Evolutionary conservation across 2,329 filamentous ascomycete species (phyloP).

Genomic region (Orbilia brochopaga): DNA sequence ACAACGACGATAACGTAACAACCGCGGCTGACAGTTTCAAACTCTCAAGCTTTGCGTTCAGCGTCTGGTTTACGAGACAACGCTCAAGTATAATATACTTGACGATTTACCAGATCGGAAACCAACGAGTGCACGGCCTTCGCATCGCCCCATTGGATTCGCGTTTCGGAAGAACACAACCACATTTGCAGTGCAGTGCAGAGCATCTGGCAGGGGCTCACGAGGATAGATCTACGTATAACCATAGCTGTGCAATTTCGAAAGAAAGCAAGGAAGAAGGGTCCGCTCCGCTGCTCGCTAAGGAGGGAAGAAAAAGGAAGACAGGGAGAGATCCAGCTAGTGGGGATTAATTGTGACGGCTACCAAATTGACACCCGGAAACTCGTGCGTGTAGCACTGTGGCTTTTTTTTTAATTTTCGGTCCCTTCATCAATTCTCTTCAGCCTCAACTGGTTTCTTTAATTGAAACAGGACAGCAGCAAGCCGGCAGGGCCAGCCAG

Average conservation of each 20-base stretch:
- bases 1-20: not conserved
- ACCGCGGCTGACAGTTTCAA: no score
- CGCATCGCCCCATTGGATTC: constrained; percentile 5
- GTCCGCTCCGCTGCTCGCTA: not conserved
- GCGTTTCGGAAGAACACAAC: constrained; percentile 4
- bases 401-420: constrained; percentile 2
- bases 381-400: not conserved
- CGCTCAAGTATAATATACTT: not conserved
- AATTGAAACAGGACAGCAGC: constrained; percentile 5
- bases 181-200: constrained; percentile 1
- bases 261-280: not conserved
- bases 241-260: not conserved
- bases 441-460: constrained; percentile 6
- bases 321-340: not conserved
- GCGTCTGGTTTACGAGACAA: no score
- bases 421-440: constrained; percentile 9
- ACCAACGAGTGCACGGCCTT: constrained; percentile 3
- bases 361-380: constrained; percentile 1
- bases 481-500: not conserved
- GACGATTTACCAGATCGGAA: not conserved
- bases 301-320: not conserved
- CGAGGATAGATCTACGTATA: not conserved
- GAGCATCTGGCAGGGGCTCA: no score
- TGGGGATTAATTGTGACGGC: not conserved
- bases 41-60: no score